These are phyloP conservation scores for Zasmidium angulare DNA, from an alignment of 2,329 filamentous ascomycete genomes.

Conservation along the genomic window DNA sequence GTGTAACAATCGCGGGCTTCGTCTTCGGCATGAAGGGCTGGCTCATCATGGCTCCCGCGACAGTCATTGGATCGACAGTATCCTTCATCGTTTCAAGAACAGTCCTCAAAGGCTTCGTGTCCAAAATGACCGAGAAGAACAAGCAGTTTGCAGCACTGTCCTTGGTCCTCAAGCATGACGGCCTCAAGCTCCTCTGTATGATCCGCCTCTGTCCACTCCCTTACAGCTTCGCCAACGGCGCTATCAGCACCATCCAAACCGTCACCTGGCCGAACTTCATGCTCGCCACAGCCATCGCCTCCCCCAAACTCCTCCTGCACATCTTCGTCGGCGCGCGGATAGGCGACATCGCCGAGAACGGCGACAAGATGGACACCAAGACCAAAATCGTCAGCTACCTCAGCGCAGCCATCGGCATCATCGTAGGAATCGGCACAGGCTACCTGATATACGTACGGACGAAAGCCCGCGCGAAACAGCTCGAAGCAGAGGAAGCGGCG, in stretches of 20 bases:
- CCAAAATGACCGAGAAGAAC: constrained; percentile 77
- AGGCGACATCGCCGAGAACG: constrained; percentile 77
- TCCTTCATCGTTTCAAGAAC: constrained; percentile 81
- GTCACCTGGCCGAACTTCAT: constrained; percentile 75
- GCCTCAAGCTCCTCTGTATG: constrained; percentile 83
- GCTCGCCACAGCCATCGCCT: constrained; percentile 76
- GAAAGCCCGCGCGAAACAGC: constrained; percentile 48
- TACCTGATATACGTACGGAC: constrained; percentile 77
- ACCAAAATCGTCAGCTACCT: constrained; percentile 82
- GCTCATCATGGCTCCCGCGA: constrained; percentile 78
- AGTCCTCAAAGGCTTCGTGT: constrained; percentile 74
- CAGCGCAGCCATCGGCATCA: constrained; percentile 70
- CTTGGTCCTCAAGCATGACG: constrained; percentile 85
- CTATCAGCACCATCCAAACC: constrained; percentile 88
- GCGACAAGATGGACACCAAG: constrained; percentile 75
- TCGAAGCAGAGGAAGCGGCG: constrained; percentile 48
- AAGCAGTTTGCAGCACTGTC: constrained; percentile 84
- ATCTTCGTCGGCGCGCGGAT: constrained; percentile 88
- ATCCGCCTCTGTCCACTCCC: constrained; percentile 90
- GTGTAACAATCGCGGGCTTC: constrained; percentile 68
- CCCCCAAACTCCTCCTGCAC: constrained; percentile 85
- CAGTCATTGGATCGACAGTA: constrained; percentile 71
- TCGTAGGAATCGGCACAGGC: constrained; percentile 73
- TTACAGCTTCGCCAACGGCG: constrained; percentile 90
- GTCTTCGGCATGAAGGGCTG: constrained; percentile 76